Base-by-base conservation (phyloP, 2,329 filamentous ascomycete genomes). In the Aphanoascus verrucosus region DNA sequence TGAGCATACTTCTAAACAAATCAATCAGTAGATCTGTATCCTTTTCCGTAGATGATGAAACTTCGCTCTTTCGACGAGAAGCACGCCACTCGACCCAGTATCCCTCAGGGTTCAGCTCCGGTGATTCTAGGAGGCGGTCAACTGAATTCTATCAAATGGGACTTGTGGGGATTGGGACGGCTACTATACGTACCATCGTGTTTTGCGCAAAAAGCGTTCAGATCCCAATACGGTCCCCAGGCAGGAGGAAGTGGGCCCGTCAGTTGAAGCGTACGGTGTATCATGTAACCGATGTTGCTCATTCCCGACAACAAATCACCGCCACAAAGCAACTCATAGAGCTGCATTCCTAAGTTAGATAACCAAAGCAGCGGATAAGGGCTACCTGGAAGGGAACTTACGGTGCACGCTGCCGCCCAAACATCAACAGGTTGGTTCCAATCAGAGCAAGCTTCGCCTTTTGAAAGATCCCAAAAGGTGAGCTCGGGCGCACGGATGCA, bases 1-100 rank as follows among this genome's bases (percentile, higher is more conserved):
- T 49, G n/a, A 49, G 46, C 46, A 49, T 49, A 31, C 46, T 41
- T 14, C 46, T 40, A n/a, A 49, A 49, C 46, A 49, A 28, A 41
- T 49, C 35, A 40, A 40, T n/a, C 9, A 49, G 17, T 12, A 23
- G 46, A 17, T 40, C 46, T 19, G 46, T 28, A 40, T 40, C 46
- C 12, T 40, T 5, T 15, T 15, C 7, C 9, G 46, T n/a, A 5
- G 32, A 12, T 6, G 2, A 32, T 6, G 2, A 32, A 28, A n/a
- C 3, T 19, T 1, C 14, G 1, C 7, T 3, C 35, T 42, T 9
- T 11, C 17, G 34, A 38, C 15, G 46, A 28, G 15, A 15, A 6
- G 32, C n/a, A 2, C 32, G 46, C 34, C 31, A 2, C 35, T 40
- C 7, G 19, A 34, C 23, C 46, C 46, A 49, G 17, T 23, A 49